Conservation (phyloP, 2,329 filamentous ascomycete species). For the Rhynchosporium secalis region DNA sequence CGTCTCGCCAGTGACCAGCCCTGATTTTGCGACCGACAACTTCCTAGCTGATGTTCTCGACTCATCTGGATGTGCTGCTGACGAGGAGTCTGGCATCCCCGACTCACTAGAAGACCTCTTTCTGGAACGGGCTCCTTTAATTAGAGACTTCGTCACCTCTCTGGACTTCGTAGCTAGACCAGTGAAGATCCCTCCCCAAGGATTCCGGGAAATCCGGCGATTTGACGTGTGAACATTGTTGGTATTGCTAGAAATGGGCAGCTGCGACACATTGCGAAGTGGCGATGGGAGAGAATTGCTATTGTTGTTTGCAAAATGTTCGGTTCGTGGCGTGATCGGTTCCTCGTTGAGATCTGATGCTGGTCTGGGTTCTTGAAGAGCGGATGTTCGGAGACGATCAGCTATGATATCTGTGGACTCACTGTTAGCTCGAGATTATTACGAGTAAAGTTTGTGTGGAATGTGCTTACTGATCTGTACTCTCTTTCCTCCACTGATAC, state of each 20-base stretch:
- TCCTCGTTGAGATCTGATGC: background rate
- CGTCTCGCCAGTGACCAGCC: background rate
- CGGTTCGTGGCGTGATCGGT: background rate
- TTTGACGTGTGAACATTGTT: no score
- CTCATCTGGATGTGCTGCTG: background rate
- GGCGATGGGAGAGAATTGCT: background rate
- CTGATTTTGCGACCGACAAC: background rate
- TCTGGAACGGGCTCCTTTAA: background rate
- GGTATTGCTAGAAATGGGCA: no score
- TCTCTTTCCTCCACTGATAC: constrained; percentile 2
- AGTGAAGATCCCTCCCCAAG: background rate
- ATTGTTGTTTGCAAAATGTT: background rate
- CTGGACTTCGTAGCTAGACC: background rate
- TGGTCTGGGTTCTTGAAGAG: background rate
- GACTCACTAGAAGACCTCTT: background rate
- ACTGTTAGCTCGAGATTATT: background rate
- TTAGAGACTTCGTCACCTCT: background rate
- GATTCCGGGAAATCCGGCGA: background rate
- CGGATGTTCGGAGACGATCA: background rate
- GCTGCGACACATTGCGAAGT: background rate
- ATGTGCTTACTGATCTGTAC: constrained; percentile 2
- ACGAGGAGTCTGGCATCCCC: background rate
- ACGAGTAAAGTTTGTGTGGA: background rate
- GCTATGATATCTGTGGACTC: background rate
- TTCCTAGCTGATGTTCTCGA: background rate